Base-by-base conservation (phyloP, 495 filamentous ascomycete genomes). In the Elasticomyces elasticus region DNA sequence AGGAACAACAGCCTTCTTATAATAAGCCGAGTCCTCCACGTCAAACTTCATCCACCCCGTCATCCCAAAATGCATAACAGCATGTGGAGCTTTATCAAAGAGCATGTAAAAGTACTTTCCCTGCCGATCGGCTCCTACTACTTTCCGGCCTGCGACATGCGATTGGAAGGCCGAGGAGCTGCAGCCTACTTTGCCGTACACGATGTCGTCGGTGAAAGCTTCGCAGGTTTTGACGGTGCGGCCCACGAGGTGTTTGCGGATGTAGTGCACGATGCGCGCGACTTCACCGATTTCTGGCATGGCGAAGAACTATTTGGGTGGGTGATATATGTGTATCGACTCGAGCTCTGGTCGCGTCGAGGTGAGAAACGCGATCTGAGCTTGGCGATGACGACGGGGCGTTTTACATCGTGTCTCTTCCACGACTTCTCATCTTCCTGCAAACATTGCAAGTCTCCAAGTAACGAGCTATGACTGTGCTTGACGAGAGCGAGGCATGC, bases 21-120 rank as follows among this genome's bases (percentile, higher is more conserved):
- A 89, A 66, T 92, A 90, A 15, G 80, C 80, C 15, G 80, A 84
- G 41, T 82, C 80, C 47, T 83, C 82, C 59, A 82, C 80, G 48
- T 79, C 80, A 61, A 96, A 87, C 63, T 92, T 81, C 38, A 95
- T 74, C 91, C 92, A 97, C 10, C 90, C 88, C 17, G 78, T 79
- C 84, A 89, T 96, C 45, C 89, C 90, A 55, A 94, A 84, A 68
- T 98, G 91, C 81, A 95, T 86, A 24, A 97, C 78, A 0, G 83
- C 77, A 65, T 98, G 92, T 0, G 92, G 92, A 20, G 88, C 77
- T 6, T 77, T 79, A 23, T 76, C 74, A 78, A 86, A 84, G 41
- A 75, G 70, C 33, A 85, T 75, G 74, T 92, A 98, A 66, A 97
- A 95, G 64, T 96, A 96, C 77, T 97, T 98, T 12, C 48, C 48